A percentile compares a stretch with the other conserved stretches of the same genome.
Evolutionary conservation across 768 basidiomycete genomes (phyloP).

Genomic region (Mycena rebaudengoi): DNA sequence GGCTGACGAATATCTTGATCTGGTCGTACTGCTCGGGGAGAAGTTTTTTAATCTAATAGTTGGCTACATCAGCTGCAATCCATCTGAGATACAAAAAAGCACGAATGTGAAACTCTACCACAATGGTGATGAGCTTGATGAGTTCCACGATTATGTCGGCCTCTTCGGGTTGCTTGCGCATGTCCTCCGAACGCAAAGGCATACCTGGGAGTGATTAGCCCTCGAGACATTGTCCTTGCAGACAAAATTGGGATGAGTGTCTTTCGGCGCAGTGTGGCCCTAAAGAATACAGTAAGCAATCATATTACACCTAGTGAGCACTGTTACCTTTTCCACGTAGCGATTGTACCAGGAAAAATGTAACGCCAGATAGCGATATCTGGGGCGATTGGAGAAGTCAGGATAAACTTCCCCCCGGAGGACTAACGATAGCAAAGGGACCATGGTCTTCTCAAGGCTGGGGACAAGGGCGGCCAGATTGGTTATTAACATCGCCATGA

Average conservation of each 20-base stretch:
- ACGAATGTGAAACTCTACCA: neutral
- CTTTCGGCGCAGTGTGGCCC: neutral
- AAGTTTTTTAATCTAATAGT: neutral
- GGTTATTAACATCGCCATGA: neutral
- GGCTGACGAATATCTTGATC: slow-evolving; percentile 10
- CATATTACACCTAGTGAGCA: neutral
- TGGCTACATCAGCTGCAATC: no score
- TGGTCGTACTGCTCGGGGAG: slow-evolving; percentile 21
- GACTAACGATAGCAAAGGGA: neutral
- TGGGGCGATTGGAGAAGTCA: neutral
- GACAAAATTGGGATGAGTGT: neutral
- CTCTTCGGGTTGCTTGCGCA: neutral
- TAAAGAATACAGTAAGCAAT: no score
- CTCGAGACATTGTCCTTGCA: neutral
- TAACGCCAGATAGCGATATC: neutral
- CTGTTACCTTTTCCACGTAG: neutral
- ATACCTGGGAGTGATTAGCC: neutral
- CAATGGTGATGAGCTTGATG: neutral
- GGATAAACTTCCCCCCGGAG: neutral
- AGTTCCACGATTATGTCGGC: neutral
- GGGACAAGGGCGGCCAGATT: neutral
- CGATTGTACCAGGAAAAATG: neutral
- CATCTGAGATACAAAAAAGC: no score
- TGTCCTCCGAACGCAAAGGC: neutral
- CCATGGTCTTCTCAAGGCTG: neutral